phyloP scores from a whole-genome alignment of 495 filamentous ascomycete species.

The Lineolata rhizophorae region DNA sequence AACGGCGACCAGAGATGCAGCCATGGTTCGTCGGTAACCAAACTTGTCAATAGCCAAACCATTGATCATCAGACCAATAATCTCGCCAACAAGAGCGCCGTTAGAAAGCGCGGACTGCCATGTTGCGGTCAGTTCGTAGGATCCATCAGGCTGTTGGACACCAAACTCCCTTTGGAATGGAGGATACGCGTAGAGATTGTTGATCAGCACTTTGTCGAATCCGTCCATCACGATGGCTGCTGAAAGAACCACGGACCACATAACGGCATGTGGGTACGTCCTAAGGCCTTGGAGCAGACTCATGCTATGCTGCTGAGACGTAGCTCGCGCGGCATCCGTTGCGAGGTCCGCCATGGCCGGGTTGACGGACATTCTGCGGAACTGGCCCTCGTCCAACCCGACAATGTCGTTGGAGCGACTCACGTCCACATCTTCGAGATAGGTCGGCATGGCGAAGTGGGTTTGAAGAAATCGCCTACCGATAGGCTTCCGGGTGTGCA shows the following conservation, averaged over 20 bases:
- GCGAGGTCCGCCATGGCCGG: neutral
- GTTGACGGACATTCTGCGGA: neutral
- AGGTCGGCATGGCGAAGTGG: neutral
- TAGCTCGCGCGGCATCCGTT: slow-evolving; percentile 3
- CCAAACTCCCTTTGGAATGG: slow-evolving; percentile 16
- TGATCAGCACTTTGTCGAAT: slow-evolving; percentile 20
- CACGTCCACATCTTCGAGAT: neutral
- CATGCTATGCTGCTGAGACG: slow-evolving; percentile 12
- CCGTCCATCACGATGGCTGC: slow-evolving; percentile 24
- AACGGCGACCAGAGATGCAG: slow-evolving; percentile 8
- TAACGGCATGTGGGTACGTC: slow-evolving; percentile 17
- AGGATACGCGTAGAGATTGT: slow-evolving; percentile 17
- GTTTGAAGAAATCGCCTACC: neutral
- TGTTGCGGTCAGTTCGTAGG: slow-evolving; percentile 9
- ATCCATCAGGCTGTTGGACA: slow-evolving; percentile 9
- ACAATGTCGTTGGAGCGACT: neutral
- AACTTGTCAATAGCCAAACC: slow-evolving; percentile 10
- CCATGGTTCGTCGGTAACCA: slow-evolving; percentile 13
- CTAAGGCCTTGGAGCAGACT: slow-evolving; percentile 10
- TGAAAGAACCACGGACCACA: slow-evolving; percentile 18
- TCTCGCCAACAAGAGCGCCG: slow-evolving; percentile 15
- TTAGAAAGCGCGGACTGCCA: slow-evolving; percentile 16
- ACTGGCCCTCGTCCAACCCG: neutral
- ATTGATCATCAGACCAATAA: slow-evolving; percentile 17
- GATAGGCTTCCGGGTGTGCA: neutral